Evolutionary conservation across 2,329 filamentous ascomycete genomes (phyloP), one percentile per base, ranked within the genome.

Genomic region (Periconia sp.): DNA sequence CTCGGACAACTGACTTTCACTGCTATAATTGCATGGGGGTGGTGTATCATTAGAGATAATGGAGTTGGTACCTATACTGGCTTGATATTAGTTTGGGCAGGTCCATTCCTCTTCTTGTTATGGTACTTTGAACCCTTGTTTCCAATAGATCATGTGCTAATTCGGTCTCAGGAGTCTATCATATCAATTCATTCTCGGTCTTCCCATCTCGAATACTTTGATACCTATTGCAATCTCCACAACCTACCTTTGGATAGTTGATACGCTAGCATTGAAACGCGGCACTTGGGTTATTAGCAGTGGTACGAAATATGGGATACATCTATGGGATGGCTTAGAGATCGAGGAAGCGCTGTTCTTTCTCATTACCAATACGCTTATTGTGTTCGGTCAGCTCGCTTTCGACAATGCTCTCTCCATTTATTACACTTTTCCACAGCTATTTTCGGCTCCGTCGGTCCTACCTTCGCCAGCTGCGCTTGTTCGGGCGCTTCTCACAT

Each of bases 311-410:
- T 76, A 87, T 9, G 82, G 79, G 0, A 59, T 81, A 26, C 76
- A 83, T 34, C 52, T 89, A 0, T 89, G 84, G 78, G 78, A 80
- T 2, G 78, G 78, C 5, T 67, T 90, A 21, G 87, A 90, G 36
- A 75, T 89, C 15, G 87, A 91, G 69, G 87, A 91, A 63, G 86
- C 86, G 0, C 54, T 86, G 6, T 90, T 90, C 73, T 91, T 91
- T 66, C 71, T 89, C 4, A 68, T 80, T 4, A 89, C 86, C 2
- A 90, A 90, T 61, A 73, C 73, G 0, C 69, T 91, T 15, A 83
- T 91, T 41, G 84, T 89, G 0, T 84, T 86, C 59, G 87, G 87
- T 1, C 71, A 87, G 17, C 72, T 84, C 1, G 83, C 86, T 0
- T 85, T 88, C 51, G 87, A 90, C 65, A 82, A 88, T 57, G 83